Conservation (phyloP, 495 filamentous ascomycete genomes). For the Hyaloscypha bicolor region DNA sequence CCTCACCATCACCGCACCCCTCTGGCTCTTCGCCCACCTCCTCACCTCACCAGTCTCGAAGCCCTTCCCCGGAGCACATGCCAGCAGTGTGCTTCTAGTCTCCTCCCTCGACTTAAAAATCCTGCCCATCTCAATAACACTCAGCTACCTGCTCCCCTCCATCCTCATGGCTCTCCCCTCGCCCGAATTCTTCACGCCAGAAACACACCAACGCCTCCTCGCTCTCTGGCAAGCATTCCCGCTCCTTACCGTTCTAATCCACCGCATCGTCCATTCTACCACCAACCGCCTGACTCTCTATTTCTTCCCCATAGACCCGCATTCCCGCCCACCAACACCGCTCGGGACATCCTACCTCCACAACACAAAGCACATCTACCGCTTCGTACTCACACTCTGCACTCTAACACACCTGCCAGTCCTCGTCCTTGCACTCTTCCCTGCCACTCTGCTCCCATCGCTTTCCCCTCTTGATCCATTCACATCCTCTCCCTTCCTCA, state of each 20-base stretch:
- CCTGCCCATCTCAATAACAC: conserved; percentile 48
- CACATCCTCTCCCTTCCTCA: conserved; percentile 3
- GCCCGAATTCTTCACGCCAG: conserved; percentile 44
- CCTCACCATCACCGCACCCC: conserved; percentile 55
- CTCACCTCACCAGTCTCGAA: conserved; percentile 52
- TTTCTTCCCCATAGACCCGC: conserved; percentile 28
- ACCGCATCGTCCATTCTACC: conserved; percentile 11
- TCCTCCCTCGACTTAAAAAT: conserved; percentile 48
- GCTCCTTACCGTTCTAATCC: conserved; percentile 43
- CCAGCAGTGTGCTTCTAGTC: conserved; percentile 44
- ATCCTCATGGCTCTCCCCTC: conserved; percentile 54
- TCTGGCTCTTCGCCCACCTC: conserved; percentile 55
- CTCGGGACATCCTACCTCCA: conserved; percentile 37
- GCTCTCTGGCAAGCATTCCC: conserved; percentile 65
- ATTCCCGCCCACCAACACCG: conserved; percentile 23
- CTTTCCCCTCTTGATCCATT: conserved; percentile 48
- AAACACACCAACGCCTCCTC: conserved; percentile 58
- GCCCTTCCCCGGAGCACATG: conserved; percentile 43
- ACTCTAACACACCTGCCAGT: conserved; percentile 46
- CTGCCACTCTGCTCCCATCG: conserved; percentile 43
- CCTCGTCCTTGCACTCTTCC: conserved; percentile 46
- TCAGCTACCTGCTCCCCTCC: conserved; percentile 55
- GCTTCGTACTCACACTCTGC: conserved; percentile 51
- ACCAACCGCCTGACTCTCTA: neutral
- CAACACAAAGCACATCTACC: conserved; percentile 54